A percentile compares a stretch with the other conserved stretches of the same genome.
Evolutionary conservation across 305 asterid species (phyloP).

Genomic region (Fraxinus dipetala): DNA sequence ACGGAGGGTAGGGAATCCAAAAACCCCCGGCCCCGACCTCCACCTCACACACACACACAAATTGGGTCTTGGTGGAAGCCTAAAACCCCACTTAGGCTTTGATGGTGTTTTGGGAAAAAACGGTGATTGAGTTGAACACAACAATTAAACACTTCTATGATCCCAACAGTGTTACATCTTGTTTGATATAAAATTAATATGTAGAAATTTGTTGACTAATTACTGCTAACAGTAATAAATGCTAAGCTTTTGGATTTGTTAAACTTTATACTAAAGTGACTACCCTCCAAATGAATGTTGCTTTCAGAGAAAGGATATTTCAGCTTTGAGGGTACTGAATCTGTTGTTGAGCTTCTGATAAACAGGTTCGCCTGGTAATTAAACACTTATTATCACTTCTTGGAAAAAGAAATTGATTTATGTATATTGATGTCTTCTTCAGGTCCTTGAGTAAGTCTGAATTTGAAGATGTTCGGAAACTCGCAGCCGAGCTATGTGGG

Average conservation of each 20-base stretch:
- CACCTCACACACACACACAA: neutral
- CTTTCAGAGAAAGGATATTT: slow-evolving; percentile 41
- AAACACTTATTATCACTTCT: slow-evolving; percentile 9
- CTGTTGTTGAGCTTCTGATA: slow-evolving; percentile 65
- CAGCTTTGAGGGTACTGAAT: slow-evolving; percentile 40
- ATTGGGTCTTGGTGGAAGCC: neutral
- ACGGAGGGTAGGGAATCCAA: neutral
- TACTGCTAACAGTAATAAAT: neutral
- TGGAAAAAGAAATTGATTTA: slow-evolving; percentile 18
- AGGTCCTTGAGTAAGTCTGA: slow-evolving; percentile 75
- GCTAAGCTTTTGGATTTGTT: neutral
- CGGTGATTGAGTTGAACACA: neutral
- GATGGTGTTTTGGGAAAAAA: neutral
- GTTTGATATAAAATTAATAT: neutral
- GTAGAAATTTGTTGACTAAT: neutral
- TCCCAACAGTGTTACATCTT: neutral
- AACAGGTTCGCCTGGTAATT: slow-evolving; percentile 46
- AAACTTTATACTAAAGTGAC: neutral
- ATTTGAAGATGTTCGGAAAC: slow-evolving; percentile 87
- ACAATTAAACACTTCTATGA: neutral
- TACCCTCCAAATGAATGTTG: neutral
- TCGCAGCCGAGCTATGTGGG: slow-evolving; percentile 94
- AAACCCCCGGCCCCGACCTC: neutral
- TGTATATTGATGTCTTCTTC: slow-evolving; percentile 18
- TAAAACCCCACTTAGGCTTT: neutral